phyloP scores from a whole-genome alignment of 495 filamentous ascomycete species.

The Geoglossum glabrum region DNA sequence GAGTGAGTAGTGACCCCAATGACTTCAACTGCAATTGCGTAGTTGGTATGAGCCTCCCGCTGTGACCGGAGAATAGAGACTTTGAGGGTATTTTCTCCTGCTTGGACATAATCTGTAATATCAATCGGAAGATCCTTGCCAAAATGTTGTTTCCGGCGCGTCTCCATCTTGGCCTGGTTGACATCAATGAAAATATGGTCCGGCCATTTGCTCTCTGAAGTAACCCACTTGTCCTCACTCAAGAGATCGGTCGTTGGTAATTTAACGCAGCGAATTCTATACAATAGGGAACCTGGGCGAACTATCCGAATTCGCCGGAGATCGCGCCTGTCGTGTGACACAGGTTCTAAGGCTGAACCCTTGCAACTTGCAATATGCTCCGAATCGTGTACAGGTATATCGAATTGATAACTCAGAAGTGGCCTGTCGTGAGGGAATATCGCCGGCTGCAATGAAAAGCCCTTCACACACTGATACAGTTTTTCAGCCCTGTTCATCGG shows the following conservation, averaged over 20 bases:
- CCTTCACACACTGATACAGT: conserved; percentile 18
- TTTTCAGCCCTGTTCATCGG: not conserved
- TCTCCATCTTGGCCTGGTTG: conserved; percentile 33
- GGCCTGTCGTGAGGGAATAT: conserved; percentile 1
- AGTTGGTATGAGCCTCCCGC: conserved; percentile 21
- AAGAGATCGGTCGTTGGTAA: conserved; percentile 2
- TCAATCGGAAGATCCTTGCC: conserved; percentile 60
- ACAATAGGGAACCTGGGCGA: not conserved
- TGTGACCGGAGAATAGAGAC: conserved; percentile 27
- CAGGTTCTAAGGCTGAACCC: not conserved
- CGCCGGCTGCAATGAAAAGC: conserved; percentile 10
- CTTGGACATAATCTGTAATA: conserved; percentile 32
- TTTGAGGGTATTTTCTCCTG: conserved; percentile 37
- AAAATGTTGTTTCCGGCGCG: conserved; percentile 43
- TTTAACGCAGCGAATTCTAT: conserved; percentile 10
- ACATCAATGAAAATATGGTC: conserved; percentile 45
- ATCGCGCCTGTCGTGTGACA: not conserved
- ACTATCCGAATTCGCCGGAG: not conserved
- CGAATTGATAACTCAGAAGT: not conserved
- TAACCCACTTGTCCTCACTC: conserved; percentile 34
- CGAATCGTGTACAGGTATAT: not conserved
- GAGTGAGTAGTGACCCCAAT: conserved; percentile 33
- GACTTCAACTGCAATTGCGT: conserved; percentile 41
- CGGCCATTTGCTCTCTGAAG: conserved; percentile 49
- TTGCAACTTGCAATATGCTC: not conserved